Evolutionary conservation across 768 basidiomycete genomes (phyloP).

Genomic region (Tephrocybe sp.): DNA sequence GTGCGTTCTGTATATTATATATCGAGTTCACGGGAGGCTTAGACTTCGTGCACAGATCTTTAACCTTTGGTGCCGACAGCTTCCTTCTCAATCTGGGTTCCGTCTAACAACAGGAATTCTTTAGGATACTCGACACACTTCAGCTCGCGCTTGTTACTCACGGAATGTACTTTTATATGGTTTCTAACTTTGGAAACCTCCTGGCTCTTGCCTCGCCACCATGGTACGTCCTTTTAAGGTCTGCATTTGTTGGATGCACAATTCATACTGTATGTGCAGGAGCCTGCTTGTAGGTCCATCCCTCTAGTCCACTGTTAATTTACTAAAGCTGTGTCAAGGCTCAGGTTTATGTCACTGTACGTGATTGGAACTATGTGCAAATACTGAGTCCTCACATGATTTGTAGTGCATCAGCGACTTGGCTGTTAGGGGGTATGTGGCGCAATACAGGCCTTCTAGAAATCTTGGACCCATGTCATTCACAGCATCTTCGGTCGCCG

Average conservation of each 20-base stretch:
- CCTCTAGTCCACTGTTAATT: not conserved
- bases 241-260: not conserved
- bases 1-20: not conserved
- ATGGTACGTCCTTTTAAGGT: not conserved
- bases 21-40: no score
- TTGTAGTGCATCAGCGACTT: constrained; percentile 11
- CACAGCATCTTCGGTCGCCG: constrained; percentile 10
- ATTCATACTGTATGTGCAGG: not conserved
- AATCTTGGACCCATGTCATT: not conserved
- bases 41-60: not conserved
- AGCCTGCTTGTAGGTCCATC: constrained; percentile 2
- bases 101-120: no score
- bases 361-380: not conserved
- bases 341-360: constrained; percentile 5
- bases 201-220: constrained; percentile 1
- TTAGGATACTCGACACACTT: constrained; percentile 1
- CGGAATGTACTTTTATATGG: constrained; percentile 6
- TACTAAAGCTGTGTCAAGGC: not conserved
- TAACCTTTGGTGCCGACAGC: not conserved
- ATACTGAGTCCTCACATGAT: not conserved
- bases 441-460: not conserved
- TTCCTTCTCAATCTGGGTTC: no score
- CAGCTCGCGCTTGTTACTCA: not conserved
- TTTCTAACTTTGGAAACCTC: constrained; percentile 6
- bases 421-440: constrained; percentile 9